Conservation (phyloP, 495 filamentous ascomycete genomes). For the Aspergillus biplanus region DNA sequence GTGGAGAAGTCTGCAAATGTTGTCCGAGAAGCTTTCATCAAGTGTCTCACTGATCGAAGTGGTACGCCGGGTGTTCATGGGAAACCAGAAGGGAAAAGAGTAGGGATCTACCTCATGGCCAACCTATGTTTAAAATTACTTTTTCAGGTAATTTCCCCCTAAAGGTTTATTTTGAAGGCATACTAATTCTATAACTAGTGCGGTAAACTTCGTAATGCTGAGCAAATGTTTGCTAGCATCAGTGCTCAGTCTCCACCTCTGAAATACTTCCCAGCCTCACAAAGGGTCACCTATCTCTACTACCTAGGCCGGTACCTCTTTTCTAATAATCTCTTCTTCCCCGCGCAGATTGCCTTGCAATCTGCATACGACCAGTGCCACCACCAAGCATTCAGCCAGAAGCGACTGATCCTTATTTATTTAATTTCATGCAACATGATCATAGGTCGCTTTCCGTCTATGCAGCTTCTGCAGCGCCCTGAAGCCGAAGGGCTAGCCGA, state of each 20-base stretch:
- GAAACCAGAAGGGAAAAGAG: conserved; percentile 78
- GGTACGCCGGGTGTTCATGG: conserved; percentile 54
- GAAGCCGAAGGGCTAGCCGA: conserved; percentile 72
- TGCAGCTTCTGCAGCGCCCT: conserved; percentile 63
- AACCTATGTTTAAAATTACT: conserved; percentile 89
- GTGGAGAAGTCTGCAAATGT: conserved; percentile 85
- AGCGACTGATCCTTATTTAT: conserved; percentile 80
- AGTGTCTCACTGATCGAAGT: conserved; percentile 82
- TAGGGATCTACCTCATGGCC: conserved; percentile 86
- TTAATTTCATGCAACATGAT: conserved; percentile 83
- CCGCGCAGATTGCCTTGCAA: conserved; percentile 72
- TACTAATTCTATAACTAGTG: conserved; percentile 34
- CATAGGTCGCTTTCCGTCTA: conserved; percentile 81
- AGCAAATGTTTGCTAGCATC: conserved; percentile 89
- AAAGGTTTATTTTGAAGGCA: too few species aligned
- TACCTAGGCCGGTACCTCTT: conserved; percentile 92
- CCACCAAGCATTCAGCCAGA: conserved; percentile 65
- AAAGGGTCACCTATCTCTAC: conserved; percentile 90
- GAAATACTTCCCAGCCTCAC: conserved; percentile 77
- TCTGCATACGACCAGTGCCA: conserved; percentile 81
- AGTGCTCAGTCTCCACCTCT: conserved; percentile 79
- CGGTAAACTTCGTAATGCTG: conserved; percentile 64
- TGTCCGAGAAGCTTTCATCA: conserved; percentile 87
- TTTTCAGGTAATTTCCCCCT: conserved; percentile 62
- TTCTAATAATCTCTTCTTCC: conserved; percentile 76